Evolutionary conservation across 768 basidiomycete species (phyloP).

Genomic region (Mycena rebaudengoi): DNA sequence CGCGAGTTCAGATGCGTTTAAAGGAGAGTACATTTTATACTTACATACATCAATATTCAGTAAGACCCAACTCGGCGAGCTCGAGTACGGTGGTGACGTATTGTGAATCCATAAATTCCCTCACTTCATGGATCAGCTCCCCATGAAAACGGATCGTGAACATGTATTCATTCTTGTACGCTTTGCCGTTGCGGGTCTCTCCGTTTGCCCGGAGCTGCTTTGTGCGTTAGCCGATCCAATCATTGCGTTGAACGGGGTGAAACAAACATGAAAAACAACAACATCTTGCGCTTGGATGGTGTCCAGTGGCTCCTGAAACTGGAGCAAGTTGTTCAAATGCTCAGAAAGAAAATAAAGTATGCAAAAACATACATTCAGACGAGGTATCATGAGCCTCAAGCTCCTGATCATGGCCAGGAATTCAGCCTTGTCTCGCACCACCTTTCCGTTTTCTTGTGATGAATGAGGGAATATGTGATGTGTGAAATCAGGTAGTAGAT

Average conservation of each 20-base stretch:
- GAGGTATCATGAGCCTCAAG: slow-evolving; percentile 3
- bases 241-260: slow-evolving; percentile 3
- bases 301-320: slow-evolving; percentile 8
- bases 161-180: slow-evolving; percentile 10
- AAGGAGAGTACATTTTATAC: too few relatives aligned
- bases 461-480: slow-evolving; percentile 7
- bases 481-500: slow-evolving; percentile 4
- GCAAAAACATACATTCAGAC: slow-evolving; percentile 10
- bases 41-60: too few relatives aligned
- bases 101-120: slow-evolving; percentile 11
- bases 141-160: slow-evolving; percentile 12
- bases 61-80: slow-evolving; percentile 1
- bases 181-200: slow-evolving; percentile 2
- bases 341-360: not conserved
- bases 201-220: slow-evolving; percentile 2
- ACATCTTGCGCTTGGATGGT: slow-evolving; percentile 7
- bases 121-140: slow-evolving; percentile 1
- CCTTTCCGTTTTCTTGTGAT: not conserved
- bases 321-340: slow-evolving; percentile 1
- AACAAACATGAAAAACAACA: slow-evolving; percentile 6
- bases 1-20: too few relatives aligned
- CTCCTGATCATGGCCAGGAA: slow-evolving; percentile 4
- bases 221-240: not conserved
- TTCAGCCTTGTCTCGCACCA: slow-evolving; percentile 6
- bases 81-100: slow-evolving; percentile 4